Evolutionary conservation across 768 basidiomycete genomes (phyloP).

Genomic region (Tylopilus subfusipes): DNA sequence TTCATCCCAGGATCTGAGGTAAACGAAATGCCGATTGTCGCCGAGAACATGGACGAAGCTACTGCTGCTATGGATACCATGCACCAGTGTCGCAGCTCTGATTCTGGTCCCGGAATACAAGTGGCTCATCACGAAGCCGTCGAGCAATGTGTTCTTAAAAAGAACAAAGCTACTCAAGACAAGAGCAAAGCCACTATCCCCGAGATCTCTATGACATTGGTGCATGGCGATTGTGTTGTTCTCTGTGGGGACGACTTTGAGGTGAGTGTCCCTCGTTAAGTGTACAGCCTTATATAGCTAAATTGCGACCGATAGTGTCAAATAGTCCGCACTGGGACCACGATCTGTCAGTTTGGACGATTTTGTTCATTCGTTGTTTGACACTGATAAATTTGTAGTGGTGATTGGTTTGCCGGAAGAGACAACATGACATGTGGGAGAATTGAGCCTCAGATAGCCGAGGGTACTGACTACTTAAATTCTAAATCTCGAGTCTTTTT

Average conservation of each 20-base stretch:
- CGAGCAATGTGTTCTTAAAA: constrained; percentile 7
- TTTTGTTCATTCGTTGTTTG: background rate
- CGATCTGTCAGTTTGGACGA: constrained; percentile 25
- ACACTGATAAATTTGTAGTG: constrained; percentile 21
- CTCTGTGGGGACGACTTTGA: constrained; percentile 39
- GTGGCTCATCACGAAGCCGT: background rate
- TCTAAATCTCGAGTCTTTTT: background rate
- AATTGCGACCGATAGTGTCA: constrained; percentile 19
- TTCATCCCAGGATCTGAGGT: background rate
- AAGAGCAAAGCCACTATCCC: constrained; percentile 16
- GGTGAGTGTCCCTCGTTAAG: constrained; percentile 28
- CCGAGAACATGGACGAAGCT: background rate
- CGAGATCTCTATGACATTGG: constrained; percentile 31
- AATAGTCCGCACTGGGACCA: constrained; percentile 29
- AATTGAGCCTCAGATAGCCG: background rate
- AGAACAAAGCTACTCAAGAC: constrained; percentile 17
- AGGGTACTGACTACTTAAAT: background rate
- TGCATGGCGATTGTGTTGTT: constrained; percentile 39
- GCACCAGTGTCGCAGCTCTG: background rate
- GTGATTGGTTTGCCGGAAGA: constrained; percentile 25
- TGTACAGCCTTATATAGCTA: background rate
- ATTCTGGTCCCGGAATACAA: background rate
- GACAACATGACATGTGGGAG: constrained; percentile 2
- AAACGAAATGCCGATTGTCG: background rate
- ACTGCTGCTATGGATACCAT: constrained; percentile 9